These are phyloP conservation scores for Leccinum laetum DNA, from an alignment of 1,284 basidiomycete genomes.

Conservation along the genomic window DNA sequence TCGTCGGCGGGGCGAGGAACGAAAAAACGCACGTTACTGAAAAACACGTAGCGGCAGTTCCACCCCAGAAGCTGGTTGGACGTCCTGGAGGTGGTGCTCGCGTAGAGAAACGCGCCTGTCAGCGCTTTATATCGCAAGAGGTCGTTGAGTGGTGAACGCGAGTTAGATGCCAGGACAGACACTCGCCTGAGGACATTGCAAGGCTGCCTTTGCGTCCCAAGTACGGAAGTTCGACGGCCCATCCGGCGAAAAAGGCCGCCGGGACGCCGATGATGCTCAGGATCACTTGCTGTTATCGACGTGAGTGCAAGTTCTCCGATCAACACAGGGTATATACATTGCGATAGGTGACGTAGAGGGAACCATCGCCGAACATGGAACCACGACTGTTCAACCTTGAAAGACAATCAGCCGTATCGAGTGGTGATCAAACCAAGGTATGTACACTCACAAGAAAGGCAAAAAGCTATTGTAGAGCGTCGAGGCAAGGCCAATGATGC, in stretches of 20 bases:
- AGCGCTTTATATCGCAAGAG: constrained; percentile 42
- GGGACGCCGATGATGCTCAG: constrained; percentile 67
- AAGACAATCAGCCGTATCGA: constrained; percentile 4
- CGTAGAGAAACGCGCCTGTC: constrained; percentile 70
- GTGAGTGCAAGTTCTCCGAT: neutral
- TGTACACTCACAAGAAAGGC: constrained; percentile 43
- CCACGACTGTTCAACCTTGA: constrained; percentile 47
- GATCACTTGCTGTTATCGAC: constrained; percentile 47
- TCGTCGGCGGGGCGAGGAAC: neutral
- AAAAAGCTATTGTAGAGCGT: constrained; percentile 63
- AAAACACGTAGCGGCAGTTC: constrained; percentile 70
- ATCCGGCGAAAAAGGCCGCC: constrained; percentile 64
- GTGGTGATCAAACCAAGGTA: neutral
- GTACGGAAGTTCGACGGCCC: constrained; percentile 58
- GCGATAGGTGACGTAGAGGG: constrained; percentile 50
- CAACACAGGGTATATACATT: constrained; percentile 37
- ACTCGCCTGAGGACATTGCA: constrained; percentile 49
- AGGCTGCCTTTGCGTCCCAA: constrained; percentile 68
- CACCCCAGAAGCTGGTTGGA: constrained; percentile 66
- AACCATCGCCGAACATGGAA: constrained; percentile 47
- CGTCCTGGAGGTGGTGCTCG: constrained; percentile 63
- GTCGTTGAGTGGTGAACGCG: constrained; percentile 27
- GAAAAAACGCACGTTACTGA: constrained; percentile 45
- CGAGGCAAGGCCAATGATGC: constrained; percentile 59
- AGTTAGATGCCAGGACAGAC: neutral